phyloP scores from a whole-genome alignment of 139 green algal genomes.

The Chlorella sp. region DNA sequence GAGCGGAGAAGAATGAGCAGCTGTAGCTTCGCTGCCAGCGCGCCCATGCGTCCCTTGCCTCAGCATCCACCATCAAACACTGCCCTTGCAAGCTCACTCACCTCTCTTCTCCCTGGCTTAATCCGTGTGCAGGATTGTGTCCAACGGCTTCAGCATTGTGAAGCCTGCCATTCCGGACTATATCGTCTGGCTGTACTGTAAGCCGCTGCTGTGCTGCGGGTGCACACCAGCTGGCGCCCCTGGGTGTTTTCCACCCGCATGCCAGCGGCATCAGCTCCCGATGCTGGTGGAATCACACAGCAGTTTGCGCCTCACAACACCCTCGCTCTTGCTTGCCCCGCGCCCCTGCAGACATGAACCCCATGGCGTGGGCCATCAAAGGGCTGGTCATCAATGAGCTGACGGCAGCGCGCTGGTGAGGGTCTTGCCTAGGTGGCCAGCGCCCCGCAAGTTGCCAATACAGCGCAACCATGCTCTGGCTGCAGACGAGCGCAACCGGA shows the following conservation, averaged over 20 bases:
- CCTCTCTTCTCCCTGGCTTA: too few species aligned
- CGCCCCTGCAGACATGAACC: not conserved
- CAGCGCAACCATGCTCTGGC: too few species aligned
- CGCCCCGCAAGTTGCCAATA: too few species aligned
- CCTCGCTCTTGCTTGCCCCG: too few species aligned
- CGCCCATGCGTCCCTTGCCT: not conserved
- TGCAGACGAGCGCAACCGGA: too few species aligned
- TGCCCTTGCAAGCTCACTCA: conserved; percentile 29
- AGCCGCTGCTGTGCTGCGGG: not conserved
- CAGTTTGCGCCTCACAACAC: too few species aligned
- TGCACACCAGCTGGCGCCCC: too few species aligned
- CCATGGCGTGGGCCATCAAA: conserved; percentile 2
- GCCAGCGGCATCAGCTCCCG: too few species aligned
- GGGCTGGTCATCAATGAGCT: conserved; percentile 40
- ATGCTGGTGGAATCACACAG: too few species aligned
- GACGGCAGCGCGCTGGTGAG: conserved; percentile 16
- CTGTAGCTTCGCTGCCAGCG: not conserved
- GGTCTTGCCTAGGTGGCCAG: too few species aligned
- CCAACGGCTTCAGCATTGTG: conserved; percentile 77
- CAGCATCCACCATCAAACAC: not conserved
- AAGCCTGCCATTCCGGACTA: conserved; percentile 13
- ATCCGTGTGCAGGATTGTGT: too few species aligned
- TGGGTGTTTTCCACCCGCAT: too few species aligned
- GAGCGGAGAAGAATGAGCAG: conserved; percentile 34
- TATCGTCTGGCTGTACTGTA: conserved; percentile 28